Percentiles rank a stretch among this genome's conserved stretches.
phyloP scores from a whole-genome alignment of 1,284 basidiomycete genomes.

The Cryptococcus sp. region DNA sequence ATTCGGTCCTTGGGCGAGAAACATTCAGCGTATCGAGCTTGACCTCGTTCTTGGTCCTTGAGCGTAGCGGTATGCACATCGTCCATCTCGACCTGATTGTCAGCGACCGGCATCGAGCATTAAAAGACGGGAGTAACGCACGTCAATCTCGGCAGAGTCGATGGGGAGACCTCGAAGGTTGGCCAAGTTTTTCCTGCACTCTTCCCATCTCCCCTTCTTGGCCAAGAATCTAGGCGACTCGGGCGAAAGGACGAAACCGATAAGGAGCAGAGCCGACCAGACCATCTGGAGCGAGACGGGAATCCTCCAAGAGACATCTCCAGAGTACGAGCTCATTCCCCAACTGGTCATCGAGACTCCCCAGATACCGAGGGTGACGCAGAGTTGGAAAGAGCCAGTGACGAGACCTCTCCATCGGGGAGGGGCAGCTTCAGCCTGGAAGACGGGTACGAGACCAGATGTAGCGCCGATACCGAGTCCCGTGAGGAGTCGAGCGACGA shows the following conservation, averaged over 20 bases:
- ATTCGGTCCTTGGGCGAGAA: constrained; percentile 47
- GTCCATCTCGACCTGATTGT: constrained; percentile 38
- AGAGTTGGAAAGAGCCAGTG: constrained; percentile 49
- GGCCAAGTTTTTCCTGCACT: constrained; percentile 44
- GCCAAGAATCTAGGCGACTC: constrained; percentile 49
- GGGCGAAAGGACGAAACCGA: constrained; percentile 46
- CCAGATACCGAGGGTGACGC: constrained; percentile 48
- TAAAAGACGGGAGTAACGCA: constrained; percentile 5
- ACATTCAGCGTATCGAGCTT: constrained; percentile 42
- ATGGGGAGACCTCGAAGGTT: constrained; percentile 43
- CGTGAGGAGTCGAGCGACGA: constrained; percentile 44
- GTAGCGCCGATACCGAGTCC: constrained; percentile 47
- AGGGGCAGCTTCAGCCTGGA: constrained; percentile 46
- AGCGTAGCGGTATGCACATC: constrained; percentile 38
- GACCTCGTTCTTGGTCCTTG: constrained; percentile 38
- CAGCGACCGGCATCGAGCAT: background rate
- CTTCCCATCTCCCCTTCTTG: constrained; percentile 42
- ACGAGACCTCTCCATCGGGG: constrained; percentile 36
- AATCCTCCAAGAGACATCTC: constrained; percentile 32
- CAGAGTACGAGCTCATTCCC: constrained; percentile 38
- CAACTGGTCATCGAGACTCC: constrained; percentile 46
- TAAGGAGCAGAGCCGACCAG: constrained; percentile 37
- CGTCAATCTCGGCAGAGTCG: constrained; percentile 39
- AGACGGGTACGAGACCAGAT: constrained; percentile 47
- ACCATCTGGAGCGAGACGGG: constrained; percentile 30